phyloP scores from a whole-genome alignment of 352 stramenopile genomes.

The Phytophthora aleatoria region DNA sequence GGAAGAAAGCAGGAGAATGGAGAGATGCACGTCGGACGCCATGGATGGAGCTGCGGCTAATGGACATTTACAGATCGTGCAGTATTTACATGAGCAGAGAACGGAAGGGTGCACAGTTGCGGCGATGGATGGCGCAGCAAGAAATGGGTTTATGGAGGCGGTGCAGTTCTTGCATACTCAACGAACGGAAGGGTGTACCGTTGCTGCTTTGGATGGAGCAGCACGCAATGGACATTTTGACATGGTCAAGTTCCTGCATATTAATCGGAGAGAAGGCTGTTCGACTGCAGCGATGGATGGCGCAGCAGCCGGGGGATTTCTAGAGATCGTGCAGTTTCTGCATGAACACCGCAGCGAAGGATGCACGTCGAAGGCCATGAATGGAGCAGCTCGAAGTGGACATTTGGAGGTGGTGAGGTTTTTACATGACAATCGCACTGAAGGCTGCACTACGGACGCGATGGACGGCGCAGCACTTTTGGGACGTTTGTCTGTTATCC shows the following conservation, averaged over 20 bases:
- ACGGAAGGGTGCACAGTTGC: conserved; percentile 38
- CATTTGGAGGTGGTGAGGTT: conserved; percentile 37
- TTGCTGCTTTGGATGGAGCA: conserved; percentile 34
- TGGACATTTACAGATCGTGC: conserved; percentile 42
- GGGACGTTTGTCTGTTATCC: conserved; percentile 37
- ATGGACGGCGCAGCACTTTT: conserved; percentile 47
- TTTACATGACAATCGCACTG: conserved; percentile 31
- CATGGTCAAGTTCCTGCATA: conserved; percentile 36
- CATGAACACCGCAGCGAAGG: conserved; percentile 39
- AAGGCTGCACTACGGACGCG: conserved; percentile 41
- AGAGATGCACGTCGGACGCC: conserved; percentile 25
- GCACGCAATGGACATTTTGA: conserved; percentile 31
- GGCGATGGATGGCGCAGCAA: conserved; percentile 47
- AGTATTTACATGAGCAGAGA: conserved; percentile 33
- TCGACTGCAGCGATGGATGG: conserved; percentile 43
- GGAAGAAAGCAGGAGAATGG: neutral
- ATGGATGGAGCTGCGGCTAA: conserved; percentile 45
- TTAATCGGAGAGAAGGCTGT: conserved; percentile 31
- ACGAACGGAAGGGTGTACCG: conserved; percentile 34
- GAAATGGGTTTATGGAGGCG: conserved; percentile 39
- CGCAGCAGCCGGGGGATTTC: conserved; percentile 31
- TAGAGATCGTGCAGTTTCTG: conserved; percentile 38
- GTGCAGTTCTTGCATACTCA: conserved; percentile 39
- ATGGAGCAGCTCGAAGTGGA: conserved; percentile 34
- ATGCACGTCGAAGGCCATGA: conserved; percentile 40